Conservation (phyloP, 2,329 filamentous ascomycete genomes). For the Xylaria sp. region DNA sequence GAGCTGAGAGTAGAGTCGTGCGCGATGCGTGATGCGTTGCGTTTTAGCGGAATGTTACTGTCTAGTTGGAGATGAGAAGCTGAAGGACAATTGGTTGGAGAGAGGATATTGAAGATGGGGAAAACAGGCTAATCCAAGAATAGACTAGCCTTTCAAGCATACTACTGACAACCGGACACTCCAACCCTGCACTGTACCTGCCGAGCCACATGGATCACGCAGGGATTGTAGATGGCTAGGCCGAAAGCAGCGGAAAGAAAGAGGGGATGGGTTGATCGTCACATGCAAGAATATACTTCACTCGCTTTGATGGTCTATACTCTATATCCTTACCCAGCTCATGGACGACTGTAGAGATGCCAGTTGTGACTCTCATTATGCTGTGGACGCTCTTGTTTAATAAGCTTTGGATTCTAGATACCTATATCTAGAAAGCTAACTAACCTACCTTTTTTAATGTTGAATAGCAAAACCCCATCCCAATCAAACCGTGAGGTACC, state of each 20-base stretch:
- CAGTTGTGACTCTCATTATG: background rate
- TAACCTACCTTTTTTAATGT: conserved; percentile 8
- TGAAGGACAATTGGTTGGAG: background rate
- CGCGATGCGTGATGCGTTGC: background rate
- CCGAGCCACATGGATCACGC: conserved; percentile 22
- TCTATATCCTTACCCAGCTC: background rate
- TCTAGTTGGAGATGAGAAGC: background rate
- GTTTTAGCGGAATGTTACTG: background rate
- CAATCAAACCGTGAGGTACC: background rate
- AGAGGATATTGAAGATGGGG: background rate
- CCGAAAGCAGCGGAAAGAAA: background rate
- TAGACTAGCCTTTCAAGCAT: background rate
- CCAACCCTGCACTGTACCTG: conserved; percentile 7
- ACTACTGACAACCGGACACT: background rate
- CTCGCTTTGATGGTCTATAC: background rate
- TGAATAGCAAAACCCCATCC: conserved; percentile 4
- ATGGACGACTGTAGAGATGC: background rate
- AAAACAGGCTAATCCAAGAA: background rate
- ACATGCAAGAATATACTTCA: conserved; percentile 7
- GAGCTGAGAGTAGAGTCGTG: background rate
- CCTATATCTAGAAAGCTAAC: background rate
- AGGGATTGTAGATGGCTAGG: conserved; percentile 16
- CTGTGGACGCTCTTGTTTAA: background rate
- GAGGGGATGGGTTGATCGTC: conserved; percentile 6
- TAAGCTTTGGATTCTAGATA: background rate